phyloP scores from a whole-genome alignment of 805 yeast species.

The Torulaspora delbrueckii region DNA sequence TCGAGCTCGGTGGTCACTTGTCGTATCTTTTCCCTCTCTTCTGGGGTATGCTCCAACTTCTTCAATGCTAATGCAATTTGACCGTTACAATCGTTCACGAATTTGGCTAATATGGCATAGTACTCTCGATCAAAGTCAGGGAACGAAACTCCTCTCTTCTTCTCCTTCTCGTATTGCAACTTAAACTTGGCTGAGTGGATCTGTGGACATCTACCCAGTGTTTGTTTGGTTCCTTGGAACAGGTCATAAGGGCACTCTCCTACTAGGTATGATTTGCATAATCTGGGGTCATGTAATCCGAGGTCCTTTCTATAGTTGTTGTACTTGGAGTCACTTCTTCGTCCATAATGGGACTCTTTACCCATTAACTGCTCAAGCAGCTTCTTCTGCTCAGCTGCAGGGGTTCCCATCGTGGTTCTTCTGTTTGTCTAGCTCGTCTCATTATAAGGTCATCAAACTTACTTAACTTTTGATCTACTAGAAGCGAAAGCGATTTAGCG shows the following conservation, averaged over 20 bases:
- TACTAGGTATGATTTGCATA: slow-evolving; percentile 78
- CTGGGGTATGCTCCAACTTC: slow-evolving; percentile 61
- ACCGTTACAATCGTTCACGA: slow-evolving; percentile 61
- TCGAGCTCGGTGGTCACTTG: slow-evolving; percentile 55
- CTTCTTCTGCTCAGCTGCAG: slow-evolving; percentile 69
- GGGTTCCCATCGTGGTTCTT: slow-evolving; percentile 35
- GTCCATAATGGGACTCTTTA: slow-evolving; percentile 24
- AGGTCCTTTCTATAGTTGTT: slow-evolving; percentile 36
- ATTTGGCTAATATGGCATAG: slow-evolving; percentile 44
- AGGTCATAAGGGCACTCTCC: slow-evolving; percentile 85
- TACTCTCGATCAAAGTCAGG: slow-evolving; percentile 48
- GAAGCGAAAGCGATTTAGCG: neutral
- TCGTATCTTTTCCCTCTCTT: slow-evolving; percentile 59
- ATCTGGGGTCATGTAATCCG: slow-evolving; percentile 48
- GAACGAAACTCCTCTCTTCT: slow-evolving; percentile 38
- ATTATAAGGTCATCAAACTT: neutral
- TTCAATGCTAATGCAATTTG: slow-evolving; percentile 59
- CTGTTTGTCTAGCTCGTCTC: neutral
- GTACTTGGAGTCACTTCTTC: slow-evolving; percentile 28
- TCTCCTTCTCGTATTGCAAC: slow-evolving; percentile 56
- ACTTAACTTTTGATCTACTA: neutral
- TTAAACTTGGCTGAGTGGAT: slow-evolving; percentile 71
- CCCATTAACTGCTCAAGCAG: slow-evolving; percentile 73
- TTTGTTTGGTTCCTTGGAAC: slow-evolving; percentile 76
- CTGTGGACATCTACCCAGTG: slow-evolving; percentile 73